Evolutionary conservation across 768 basidiomycete genomes (phyloP).

Genomic region (Suillus spraguei): DNA sequence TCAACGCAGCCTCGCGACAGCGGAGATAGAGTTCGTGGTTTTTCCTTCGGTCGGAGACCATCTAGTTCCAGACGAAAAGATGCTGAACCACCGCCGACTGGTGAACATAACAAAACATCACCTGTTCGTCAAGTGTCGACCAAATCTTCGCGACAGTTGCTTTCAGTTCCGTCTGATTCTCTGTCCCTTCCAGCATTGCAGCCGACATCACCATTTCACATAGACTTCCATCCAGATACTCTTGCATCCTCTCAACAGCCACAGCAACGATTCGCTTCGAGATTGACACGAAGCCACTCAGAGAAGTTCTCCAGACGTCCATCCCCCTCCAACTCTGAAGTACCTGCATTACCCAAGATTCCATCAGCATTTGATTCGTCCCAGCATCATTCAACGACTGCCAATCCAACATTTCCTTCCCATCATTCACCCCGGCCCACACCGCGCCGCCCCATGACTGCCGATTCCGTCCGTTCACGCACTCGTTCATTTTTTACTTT

Average conservation of each 20-base stretch:
- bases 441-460: slow-evolving; percentile 43
- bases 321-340: slow-evolving; percentile 13
- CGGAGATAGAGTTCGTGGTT: slow-evolving; percentile 41
- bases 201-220: slow-evolving; percentile 45
- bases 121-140: slow-evolving; percentile 48
- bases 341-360: slow-evolving; percentile 18
- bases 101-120: slow-evolving; percentile 25
- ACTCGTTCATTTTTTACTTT: slow-evolving; percentile 31
- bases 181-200: slow-evolving; percentile 41
- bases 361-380: slow-evolving; percentile 12
- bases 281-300: slow-evolving; percentile 50
- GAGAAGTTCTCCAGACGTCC: slow-evolving; percentile 27
- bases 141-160: slow-evolving; percentile 48
- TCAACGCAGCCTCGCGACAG: neutral
- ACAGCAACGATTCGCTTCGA: slow-evolving; percentile 25
- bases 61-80: slow-evolving; percentile 44
- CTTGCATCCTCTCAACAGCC: slow-evolving; percentile 19
- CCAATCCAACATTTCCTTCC: slow-evolving; percentile 19
- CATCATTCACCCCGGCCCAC: slow-evolving; percentile 21
- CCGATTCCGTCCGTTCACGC: slow-evolving; percentile 40
- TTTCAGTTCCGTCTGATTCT: slow-evolving; percentile 33
- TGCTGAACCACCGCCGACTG: slow-evolving; percentile 42
- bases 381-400: slow-evolving; percentile 21
- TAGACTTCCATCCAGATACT: slow-evolving; percentile 32
- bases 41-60: slow-evolving; percentile 56